These are phyloP conservation scores for Apiotrichum montevideense DNA, from an alignment of 1,284 basidiomycete species.

Conservation along the genomic window DNA sequence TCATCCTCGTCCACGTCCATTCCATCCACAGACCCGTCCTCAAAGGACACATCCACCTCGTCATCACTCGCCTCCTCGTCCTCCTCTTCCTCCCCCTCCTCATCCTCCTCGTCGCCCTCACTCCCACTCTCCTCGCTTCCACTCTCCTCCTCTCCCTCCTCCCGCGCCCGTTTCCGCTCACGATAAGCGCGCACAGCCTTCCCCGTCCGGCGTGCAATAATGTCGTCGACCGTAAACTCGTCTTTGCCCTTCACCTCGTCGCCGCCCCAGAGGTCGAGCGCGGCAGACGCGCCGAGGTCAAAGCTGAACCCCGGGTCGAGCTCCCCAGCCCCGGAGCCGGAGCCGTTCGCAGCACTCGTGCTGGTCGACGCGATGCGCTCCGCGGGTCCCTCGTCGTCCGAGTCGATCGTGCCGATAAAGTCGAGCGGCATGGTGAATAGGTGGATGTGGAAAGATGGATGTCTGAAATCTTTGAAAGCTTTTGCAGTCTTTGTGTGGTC, in stretches of 20 bases:
- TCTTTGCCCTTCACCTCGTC: constrained; percentile 45
- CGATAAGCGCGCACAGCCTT: constrained; percentile 41
- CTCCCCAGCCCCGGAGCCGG: constrained; percentile 31
- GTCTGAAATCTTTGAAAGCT: too few species aligned
- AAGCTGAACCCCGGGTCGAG: constrained; percentile 78
- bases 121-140: constrained; percentile 28
- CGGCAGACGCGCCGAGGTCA: constrained; percentile 61
- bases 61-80: constrained; percentile 12
- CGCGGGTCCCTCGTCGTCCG: constrained; percentile 44
- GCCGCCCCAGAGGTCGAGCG: constrained; percentile 37
- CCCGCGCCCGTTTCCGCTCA: constrained; percentile 57
- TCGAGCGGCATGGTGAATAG: constrained; percentile 30
- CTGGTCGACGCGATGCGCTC: constrained; percentile 14
- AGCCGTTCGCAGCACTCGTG: constrained; percentile 1
- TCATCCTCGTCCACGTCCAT: constrained; percentile 32
- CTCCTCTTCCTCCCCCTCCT: constrained; percentile 43
- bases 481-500: too few species aligned
- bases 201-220: constrained; percentile 64
- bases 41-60: constrained; percentile 28
- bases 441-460: too few species aligned
- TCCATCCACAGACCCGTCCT: constrained; percentile 40
- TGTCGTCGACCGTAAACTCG: constrained; percentile 81
- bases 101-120: constrained; percentile 32
- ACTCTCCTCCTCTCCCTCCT: constrained; percentile 25
- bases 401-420: constrained; percentile 47